Conservation (phyloP, 306 rosid species). For the Trifolium fragiferum region DNA sequence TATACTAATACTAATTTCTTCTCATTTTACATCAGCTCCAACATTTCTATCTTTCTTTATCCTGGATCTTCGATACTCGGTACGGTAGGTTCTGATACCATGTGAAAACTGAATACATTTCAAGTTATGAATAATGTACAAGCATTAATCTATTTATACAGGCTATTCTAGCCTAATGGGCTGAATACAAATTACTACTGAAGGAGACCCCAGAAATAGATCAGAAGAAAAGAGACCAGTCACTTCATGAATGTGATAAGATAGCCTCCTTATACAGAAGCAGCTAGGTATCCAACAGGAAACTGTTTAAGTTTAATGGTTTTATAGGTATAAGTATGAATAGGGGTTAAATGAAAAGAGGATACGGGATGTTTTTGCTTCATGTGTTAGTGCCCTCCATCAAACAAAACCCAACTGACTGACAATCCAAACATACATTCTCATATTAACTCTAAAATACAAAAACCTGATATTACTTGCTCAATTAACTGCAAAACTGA, state of each 20-base stretch:
- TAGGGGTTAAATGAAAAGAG: neutral
- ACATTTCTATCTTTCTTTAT: no score
- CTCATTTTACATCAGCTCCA: no score
- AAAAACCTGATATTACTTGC: neutral
- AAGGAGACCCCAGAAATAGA: no score
- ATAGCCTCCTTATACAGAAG: neutral
- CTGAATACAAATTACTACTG: no score
- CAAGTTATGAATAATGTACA: no score
- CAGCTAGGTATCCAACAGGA: constrained; percentile 1
- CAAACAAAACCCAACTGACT: neutral
- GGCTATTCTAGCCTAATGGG: no score
- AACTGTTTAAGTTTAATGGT: neutral
- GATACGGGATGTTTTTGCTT: neutral
- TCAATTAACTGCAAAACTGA: neutral
- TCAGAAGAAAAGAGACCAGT: neutral
- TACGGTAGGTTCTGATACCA: no score
- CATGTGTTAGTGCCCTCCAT: neutral
- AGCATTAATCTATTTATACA: no score
- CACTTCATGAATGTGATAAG: neutral
- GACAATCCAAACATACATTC: neutral
- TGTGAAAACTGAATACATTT: no score
- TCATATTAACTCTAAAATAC: neutral
- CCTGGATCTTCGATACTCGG: no score
- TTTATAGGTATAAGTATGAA: neutral
- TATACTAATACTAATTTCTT: no score